These are phyloP conservation scores for Dothideomycetes sp. DNA, from an alignment of 2,329 filamentous ascomycete species.

Conservation along the genomic window DNA sequence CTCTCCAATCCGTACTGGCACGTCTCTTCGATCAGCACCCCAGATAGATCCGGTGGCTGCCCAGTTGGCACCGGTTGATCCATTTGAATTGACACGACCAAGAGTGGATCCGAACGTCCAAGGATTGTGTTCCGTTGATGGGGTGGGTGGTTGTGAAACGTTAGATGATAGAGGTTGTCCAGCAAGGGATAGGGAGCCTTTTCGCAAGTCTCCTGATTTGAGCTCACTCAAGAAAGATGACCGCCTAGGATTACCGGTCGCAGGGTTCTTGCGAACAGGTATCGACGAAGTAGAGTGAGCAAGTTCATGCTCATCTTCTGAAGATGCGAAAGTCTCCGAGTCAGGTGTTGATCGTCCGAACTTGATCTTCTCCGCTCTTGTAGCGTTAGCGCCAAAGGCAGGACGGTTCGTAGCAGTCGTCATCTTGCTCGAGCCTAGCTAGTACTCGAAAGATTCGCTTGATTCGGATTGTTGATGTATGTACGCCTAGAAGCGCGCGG, in stretches of 20 bases:
- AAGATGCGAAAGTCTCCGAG: conserved; percentile 65
- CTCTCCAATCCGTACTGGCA: background rate
- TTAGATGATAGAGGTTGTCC: conserved; percentile 43
- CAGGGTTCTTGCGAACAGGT: conserved; percentile 32
- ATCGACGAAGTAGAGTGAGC: conserved; percentile 38
- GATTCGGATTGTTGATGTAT: too few species aligned
- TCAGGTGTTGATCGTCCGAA: conserved; percentile 8
- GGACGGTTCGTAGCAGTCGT: conserved; percentile 3
- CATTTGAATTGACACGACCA: conserved; percentile 37
- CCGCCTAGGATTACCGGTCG: conserved; percentile 57
- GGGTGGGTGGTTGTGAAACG: conserved; percentile 69
- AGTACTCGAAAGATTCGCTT: too few species aligned
- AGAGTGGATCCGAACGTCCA: conserved; percentile 16
- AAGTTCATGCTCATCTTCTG: conserved; percentile 79
- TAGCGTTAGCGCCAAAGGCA: conserved; percentile 1
- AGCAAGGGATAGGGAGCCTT: conserved; percentile 70
- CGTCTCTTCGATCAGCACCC: conserved; percentile 2
- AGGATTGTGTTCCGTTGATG: conserved; percentile 50
- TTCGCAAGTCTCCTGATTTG: conserved; percentile 52
- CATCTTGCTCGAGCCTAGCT: too few species aligned
- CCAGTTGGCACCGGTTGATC: conserved; percentile 3
- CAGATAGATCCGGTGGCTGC: conserved; percentile 6
- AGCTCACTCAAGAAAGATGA: conserved; percentile 85
- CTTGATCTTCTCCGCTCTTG: conserved; percentile 5
- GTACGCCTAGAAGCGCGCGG: too few species aligned